Conservation (phyloP, 1,284 basidiomycete species). For the Trametes sp. region DNA sequence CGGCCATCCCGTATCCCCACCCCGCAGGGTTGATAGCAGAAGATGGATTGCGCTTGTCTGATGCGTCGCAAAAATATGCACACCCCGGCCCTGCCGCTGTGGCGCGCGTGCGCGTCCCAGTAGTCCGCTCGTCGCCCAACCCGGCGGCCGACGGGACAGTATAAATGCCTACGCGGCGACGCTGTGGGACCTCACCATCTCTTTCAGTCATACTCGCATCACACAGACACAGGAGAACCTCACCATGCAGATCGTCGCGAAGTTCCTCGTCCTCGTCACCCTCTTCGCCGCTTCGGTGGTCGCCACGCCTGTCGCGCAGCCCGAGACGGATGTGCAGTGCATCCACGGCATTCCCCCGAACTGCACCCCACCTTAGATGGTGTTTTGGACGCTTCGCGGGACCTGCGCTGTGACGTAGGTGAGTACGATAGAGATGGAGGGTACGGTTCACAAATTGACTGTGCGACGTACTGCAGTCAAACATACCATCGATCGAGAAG, state of each 20-base stretch:
- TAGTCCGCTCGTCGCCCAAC: too few species aligned
- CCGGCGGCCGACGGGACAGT: too few species aligned
- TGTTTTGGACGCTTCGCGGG: neutral
- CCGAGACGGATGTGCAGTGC: neutral
- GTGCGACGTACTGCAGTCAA: neutral
- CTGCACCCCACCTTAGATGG: neutral
- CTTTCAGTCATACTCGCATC: neutral
- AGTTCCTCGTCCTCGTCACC: neutral
- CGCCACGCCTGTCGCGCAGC: neutral
- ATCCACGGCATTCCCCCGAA: neutral
- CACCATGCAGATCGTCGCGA: slow-evolving; percentile 2
- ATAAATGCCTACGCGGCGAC: too few species aligned
- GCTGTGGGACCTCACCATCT: too few species aligned
- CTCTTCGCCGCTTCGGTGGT: neutral
- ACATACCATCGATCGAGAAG: too few species aligned
- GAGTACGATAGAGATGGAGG: neutral
- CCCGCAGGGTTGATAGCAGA: too few species aligned
- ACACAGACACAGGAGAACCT: neutral
- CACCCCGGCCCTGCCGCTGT: too few species aligned
- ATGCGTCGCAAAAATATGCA: too few species aligned
- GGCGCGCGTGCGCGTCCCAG: too few species aligned
- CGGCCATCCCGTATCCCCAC: too few species aligned
- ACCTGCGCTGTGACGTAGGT: neutral
- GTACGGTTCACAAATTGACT: neutral
- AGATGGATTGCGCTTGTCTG: too few species aligned